A percentile compares a stretch with the other conserved stretches of the same genome.
These are phyloP conservation scores for Aspergillus panamensis DNA, from an alignment of 495 filamentous ascomycete species.

Conservation along the genomic window DNA sequence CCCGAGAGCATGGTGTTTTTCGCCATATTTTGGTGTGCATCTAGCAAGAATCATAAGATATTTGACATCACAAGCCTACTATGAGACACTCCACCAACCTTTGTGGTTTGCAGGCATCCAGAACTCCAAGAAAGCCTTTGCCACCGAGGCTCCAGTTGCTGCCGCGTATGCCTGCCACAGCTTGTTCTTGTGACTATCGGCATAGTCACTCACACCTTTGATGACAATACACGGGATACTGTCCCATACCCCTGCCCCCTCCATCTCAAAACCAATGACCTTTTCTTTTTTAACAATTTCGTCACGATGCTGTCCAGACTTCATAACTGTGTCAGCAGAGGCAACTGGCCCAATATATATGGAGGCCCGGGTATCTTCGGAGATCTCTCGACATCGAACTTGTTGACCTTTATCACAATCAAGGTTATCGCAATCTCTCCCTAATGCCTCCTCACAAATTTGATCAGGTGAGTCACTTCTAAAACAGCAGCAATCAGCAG, in stretches of 20 bases:
- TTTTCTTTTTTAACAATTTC: slow-evolving; percentile 13
- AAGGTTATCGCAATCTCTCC: neutral
- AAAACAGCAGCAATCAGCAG: neutral
- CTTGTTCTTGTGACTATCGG: slow-evolving; percentile 41
- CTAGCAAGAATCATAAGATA: neutral
- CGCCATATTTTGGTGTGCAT: too few species aligned
- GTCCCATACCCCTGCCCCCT: slow-evolving; percentile 43
- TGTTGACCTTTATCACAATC: neutral
- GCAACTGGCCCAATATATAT: slow-evolving; percentile 29
- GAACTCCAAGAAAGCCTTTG: slow-evolving; percentile 20
- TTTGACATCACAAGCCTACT: slow-evolving; percentile 1
- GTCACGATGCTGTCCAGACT: slow-evolving; percentile 18
- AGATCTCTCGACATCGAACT: neutral
- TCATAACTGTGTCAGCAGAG: slow-evolving; percentile 27
- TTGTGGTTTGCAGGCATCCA: slow-evolving; percentile 12
- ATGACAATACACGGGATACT: slow-evolving; percentile 37
- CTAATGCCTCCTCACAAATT: neutral
- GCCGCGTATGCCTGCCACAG: slow-evolving; percentile 40
- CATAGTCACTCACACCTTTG: slow-evolving; percentile 41
- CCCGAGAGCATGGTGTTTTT: too few species aligned
- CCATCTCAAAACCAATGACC: slow-evolving; percentile 39
- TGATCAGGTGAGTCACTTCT: neutral
- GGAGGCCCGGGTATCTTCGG: slow-evolving; percentile 14
- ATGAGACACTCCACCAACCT: slow-evolving; percentile 1
- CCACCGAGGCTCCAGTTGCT: slow-evolving; percentile 33